Conservation (phyloP, 257 asterid species). For the Buddleja alternifolia region DNA sequence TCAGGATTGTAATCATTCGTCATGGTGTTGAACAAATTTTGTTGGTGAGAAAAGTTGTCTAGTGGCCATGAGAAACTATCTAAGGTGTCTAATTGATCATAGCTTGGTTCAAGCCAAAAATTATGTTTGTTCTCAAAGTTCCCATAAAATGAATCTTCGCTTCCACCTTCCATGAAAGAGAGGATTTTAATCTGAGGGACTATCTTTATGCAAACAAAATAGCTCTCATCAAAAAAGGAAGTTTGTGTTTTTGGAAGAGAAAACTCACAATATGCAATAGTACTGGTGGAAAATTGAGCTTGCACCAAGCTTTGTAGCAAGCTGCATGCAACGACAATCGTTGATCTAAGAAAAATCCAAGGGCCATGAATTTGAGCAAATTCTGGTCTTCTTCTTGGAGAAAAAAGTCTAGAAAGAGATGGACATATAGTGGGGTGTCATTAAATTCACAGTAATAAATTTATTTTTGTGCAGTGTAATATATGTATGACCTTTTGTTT, state of each 20-base stretch:
- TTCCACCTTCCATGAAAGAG: constrained; percentile 52
- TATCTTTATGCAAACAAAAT: constrained; percentile 33
- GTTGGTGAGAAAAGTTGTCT: constrained; percentile 25
- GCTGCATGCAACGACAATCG: constrained; percentile 46
- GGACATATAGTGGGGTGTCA: constrained; percentile 47
- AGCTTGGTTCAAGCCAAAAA: constrained; percentile 29
- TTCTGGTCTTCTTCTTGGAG: constrained; percentile 42
- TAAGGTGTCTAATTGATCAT: constrained; percentile 38
- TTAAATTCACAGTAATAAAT: constrained; percentile 33
- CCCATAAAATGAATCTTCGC: constrained; percentile 28
- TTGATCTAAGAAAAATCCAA: constrained; percentile 52
- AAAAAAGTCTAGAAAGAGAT: constrained; percentile 30
- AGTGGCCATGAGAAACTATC: constrained; percentile 46
- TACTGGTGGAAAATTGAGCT: constrained; percentile 31
- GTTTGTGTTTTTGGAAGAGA: constrained; percentile 14
- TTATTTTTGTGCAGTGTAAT: constrained; percentile 20
- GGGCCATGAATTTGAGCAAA: constrained; percentile 42
- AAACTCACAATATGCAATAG: background rate
- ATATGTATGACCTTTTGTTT: constrained; percentile 28
- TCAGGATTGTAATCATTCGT: constrained; percentile 11
- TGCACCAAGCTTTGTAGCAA: constrained; percentile 30
- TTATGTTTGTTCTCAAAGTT: constrained; percentile 21
- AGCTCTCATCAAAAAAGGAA: constrained; percentile 32
- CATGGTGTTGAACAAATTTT: constrained; percentile 5
- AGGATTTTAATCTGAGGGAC: background rate